Base-by-base conservation (phyloP, 768 basidiomycete genomes). In the Hericium coralloides region DNA sequence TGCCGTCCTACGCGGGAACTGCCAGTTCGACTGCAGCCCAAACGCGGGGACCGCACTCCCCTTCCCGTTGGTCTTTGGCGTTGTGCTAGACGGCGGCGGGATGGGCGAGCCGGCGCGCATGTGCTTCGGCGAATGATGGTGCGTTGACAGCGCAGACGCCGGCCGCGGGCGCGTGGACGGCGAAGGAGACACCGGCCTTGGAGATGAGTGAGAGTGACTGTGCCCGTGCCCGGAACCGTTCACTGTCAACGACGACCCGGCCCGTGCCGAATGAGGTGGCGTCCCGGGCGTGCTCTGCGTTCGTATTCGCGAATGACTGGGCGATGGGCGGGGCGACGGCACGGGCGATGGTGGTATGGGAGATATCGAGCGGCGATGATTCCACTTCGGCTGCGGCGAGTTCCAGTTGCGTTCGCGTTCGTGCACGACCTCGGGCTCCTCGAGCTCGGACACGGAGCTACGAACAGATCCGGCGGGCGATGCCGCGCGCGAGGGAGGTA, bases 371-470 rank as follows among this genome's bases (percentile, higher is more conserved):
- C 58, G 51, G 8, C 59, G 53, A 25, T 65, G 63, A 12, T 57
- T 51, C 56, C 63, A 63, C 18, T 55, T 63, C 15, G 57, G 63
- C 15, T 74, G 78, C n/a, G 80, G 82, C 8, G 84, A 78, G 66
- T 84, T 83, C 85, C 84, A 87, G 63, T 87, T 87, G 50, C 82
- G 74, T 68, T 87, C 85, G 50, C 83, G 76, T 61, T 79, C 76
- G 39, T 80, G 77, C n/a, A 63, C 58, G 4, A 69, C 56, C 60
- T 74, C 78, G n/a, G 67, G 60, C 57, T 65, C 56, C 53, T 69
- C 60, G 45, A 67, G 69, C 53, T 65, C 54, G 20, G 66, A 65
- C 20, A 14, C 70, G 66, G 72, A 41, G 39, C 56, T 60, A 41
- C 41, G 56, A 14, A 58, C 25, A 20, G 61, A 62, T 31, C 48